Evolutionary conservation across 1,284 basidiomycete species (phyloP).

Genomic region (Leccinum pachyderme): DNA sequence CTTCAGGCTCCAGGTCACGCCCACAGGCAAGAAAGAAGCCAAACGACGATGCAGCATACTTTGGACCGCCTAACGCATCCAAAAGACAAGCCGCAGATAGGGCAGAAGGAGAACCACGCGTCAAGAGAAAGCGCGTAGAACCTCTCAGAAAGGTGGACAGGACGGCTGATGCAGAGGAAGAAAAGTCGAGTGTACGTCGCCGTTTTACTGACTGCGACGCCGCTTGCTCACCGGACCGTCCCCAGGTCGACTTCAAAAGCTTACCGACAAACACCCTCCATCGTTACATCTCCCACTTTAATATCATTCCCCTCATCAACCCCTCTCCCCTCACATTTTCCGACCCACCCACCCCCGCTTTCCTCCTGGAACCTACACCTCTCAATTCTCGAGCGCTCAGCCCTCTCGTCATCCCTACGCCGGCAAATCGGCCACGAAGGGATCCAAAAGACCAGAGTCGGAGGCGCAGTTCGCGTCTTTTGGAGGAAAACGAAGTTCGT

Average conservation of each 20-base stretch:
- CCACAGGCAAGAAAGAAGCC: constrained; percentile 55
- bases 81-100: constrained; percentile 61
- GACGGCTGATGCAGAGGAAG: constrained; percentile 34
- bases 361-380: constrained; percentile 50
- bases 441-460: constrained; percentile 56
- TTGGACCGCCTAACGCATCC: constrained; percentile 49
- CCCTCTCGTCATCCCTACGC: constrained; percentile 44
- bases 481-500: constrained; percentile 58
- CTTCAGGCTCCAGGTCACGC: constrained; percentile 53
- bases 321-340: constrained; percentile 64
- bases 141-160: constrained; percentile 29
- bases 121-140: constrained; percentile 68
- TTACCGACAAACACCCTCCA: constrained; percentile 59
- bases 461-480: constrained; percentile 62
- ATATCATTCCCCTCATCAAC: constrained; percentile 63
- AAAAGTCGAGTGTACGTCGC: constrained; percentile 39
- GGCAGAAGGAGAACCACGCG: constrained; percentile 62
- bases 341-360: constrained; percentile 65
- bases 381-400: constrained; percentile 48
- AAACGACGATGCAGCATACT: constrained; percentile 63
- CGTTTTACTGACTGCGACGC: constrained; percentile 1
- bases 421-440: constrained; percentile 67
- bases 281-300: constrained; percentile 66
- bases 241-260: constrained; percentile 68
- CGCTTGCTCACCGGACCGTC: constrained; percentile 14